Evolutionary conservation across 1,139 yeast genomes (phyloP), one percentile per base, ranked within the genome.

Genomic region (Scheffersomyces titani): DNA sequence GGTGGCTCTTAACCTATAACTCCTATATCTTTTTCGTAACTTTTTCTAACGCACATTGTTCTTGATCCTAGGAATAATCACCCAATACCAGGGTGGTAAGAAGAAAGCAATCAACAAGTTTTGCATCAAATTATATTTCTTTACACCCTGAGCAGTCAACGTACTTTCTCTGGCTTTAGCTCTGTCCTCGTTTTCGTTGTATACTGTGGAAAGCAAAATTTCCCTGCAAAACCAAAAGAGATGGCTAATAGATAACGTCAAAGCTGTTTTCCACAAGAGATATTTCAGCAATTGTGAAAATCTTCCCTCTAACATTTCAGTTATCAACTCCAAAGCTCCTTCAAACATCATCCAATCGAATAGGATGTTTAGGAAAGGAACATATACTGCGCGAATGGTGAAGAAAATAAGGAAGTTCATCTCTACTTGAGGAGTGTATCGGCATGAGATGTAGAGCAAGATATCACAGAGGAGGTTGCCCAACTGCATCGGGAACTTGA

Each of bases 21-120:
- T 30, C 40, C 16, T 30, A 30, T 9, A 30, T n/a, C 40, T 6
- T 24, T 22, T 24, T 24, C 36, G 9, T 24, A 24, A 24, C 36
- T 24, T 30, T 30, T 30, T 11, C 40, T 30, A 30, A 16, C 13
- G 40, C 40, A 46, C 49, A 46, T 46, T 46, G n/a, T 13, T 11
- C 49, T 46, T 46, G 56, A 66, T 59, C 50, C 57, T 61, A 3
- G 57, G 49, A 36, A 62, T 57, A 16, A 67, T 59, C 9, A 66
- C 50, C 78, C 79, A 75, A 60, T 77, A 76, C 81, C 81, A 77
- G 0, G 81, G 81, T 3, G 82, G 82, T 1, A 63, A 51, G 48
- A 74, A 53, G 3, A 73, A 24, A 19, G 56, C n/a, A 13, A 61
- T 55, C 24, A 68, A 47, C 9, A 60, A 13, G 9, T 60, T 63